Percentiles rank a stretch among this genome's conserved stretches.
Evolutionary conservation across 1,284 basidiomycete species (phyloP).

Genomic region (Malassezia nana): DNA sequence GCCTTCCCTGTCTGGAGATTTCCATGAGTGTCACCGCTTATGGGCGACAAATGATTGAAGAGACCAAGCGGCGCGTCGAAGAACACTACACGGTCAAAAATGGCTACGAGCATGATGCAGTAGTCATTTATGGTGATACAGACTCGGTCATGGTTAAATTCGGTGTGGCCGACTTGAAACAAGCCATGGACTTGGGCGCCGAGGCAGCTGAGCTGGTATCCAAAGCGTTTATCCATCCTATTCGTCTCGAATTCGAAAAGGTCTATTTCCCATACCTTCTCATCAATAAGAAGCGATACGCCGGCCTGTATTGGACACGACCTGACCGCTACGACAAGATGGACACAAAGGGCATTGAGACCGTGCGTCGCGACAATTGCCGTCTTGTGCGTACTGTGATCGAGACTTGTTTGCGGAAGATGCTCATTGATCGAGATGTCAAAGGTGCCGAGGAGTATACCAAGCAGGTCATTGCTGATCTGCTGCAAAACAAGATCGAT

Average conservation of each 20-base stretch:
- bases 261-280: conserved; percentile 47
- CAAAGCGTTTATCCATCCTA: conserved; percentile 40
- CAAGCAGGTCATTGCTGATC: conserved; percentile 45
- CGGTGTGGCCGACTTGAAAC: conserved; percentile 33
- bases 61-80: conserved; percentile 43
- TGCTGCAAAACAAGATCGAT: conserved; percentile 48
- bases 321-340: conserved; percentile 46
- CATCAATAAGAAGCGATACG: conserved; percentile 48
- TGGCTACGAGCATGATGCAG: conserved; percentile 45
- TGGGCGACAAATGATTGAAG: conserved; percentile 48
- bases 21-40: conserved; percentile 48
- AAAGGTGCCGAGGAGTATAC: conserved; percentile 44
- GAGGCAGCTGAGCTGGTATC: conserved; percentile 84
- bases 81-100: conserved; percentile 43
- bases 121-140: conserved; percentile 47
- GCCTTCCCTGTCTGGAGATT: conserved; percentile 46
- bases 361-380: conserved; percentile 47
- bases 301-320: conserved; percentile 46
- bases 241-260: conserved; percentile 48
- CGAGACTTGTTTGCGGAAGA: conserved; percentile 47
- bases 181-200: conserved; percentile 55
- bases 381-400: conserved; percentile 47
- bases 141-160: conserved; percentile 49
- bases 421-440: conserved; percentile 48
- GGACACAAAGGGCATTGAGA: conserved; percentile 49